Evolutionary conservation across 306 rosid species (phyloP), one percentile per base, ranked within the genome.

Genomic region (Luffa acutangula): DNA sequence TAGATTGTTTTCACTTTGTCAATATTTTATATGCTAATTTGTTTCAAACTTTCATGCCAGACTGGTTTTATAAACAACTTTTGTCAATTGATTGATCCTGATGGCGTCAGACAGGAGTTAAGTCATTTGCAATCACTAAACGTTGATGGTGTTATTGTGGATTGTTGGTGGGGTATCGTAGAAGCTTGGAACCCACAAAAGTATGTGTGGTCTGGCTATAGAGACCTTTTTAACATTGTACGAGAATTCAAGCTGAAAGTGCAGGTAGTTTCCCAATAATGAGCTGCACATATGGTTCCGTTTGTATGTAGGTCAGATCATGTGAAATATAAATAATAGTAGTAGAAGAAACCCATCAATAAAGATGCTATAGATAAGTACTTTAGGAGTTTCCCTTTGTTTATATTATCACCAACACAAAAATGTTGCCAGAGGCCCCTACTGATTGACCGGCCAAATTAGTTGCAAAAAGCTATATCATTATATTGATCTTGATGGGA

Each of bases 121-220:
- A 84, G 88, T 76, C 93, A 88, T 84, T 79, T 91, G 78, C 88
- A 91, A 84, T 87, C 99, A 69, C 82, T 92, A 77, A 86, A 91
- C 71, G 84, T 89, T 25, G 99, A 95, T 78, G 99, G 99, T 57
- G 87, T 95, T 71, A 81, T 88, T 62, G 91, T 95, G 79, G 93
- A 93, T 79, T 95, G 99, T 85, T 95, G 99, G 98, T 95, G 99
- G 99, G 97, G 99, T 39, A 91, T 95, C 70, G 86, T 91, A 82
- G 99, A 95, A 86, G 93, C 91, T 64, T 95, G 96, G 96, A 87
- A 82, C 84, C 91, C 97, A 4, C 99, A 89, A 73, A 95, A 95
- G 82, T 95, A 92, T 54, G 84, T 84, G 49, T 95, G 99, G 99
- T 92, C 97, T 79, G 99, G 97, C 80, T 93, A 95, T 84, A 85